phyloP scores from a whole-genome alignment of 495 filamentous ascomycete genomes.

The Peziza echinospora region DNA sequence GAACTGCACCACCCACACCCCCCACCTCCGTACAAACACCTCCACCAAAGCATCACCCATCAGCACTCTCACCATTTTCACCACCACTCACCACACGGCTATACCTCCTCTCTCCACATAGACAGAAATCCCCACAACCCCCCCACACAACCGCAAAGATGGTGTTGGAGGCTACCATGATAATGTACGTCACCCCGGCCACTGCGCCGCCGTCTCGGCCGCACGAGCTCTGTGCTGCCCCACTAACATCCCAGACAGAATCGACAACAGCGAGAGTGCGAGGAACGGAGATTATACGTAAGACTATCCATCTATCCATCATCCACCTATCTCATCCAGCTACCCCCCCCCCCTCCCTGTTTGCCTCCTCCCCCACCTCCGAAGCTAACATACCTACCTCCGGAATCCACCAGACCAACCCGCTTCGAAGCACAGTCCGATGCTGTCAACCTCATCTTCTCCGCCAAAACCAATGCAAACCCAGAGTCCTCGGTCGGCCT shows the following conservation, averaged over 20 bases:
- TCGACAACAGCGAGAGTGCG: constrained; percentile 96
- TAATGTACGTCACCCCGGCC: constrained; percentile 32
- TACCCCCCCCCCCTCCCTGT: not conserved
- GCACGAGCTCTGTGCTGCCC: constrained; percentile 3
- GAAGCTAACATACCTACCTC: constrained; percentile 3
- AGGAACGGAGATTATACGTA: constrained; percentile 88
- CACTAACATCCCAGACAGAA: constrained; percentile 35
- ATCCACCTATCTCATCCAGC: not conserved
- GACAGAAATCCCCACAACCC: too few relatives aligned
- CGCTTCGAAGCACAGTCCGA: constrained; percentile 90
- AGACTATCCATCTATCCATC: constrained; percentile 1
- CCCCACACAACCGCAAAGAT: constrained; percentile 28
- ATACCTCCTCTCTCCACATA: too few relatives aligned
- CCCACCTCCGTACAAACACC: too few relatives aligned
- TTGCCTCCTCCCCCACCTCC: not conserved
- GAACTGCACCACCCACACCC: too few relatives aligned
- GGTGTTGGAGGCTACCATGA: constrained; percentile 55
- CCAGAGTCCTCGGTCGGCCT: constrained; percentile 91
- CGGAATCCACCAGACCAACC: constrained; percentile 37
- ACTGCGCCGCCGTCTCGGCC: constrained; percentile 4
- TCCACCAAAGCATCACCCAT: too few relatives aligned
- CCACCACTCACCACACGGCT: too few relatives aligned
- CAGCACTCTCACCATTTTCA: too few relatives aligned
- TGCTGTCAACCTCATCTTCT: constrained; percentile 84
- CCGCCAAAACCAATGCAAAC: constrained; percentile 78